Conservation (phyloP, 441 rosid genomes). For the Codiaeum variegatum region DNA sequence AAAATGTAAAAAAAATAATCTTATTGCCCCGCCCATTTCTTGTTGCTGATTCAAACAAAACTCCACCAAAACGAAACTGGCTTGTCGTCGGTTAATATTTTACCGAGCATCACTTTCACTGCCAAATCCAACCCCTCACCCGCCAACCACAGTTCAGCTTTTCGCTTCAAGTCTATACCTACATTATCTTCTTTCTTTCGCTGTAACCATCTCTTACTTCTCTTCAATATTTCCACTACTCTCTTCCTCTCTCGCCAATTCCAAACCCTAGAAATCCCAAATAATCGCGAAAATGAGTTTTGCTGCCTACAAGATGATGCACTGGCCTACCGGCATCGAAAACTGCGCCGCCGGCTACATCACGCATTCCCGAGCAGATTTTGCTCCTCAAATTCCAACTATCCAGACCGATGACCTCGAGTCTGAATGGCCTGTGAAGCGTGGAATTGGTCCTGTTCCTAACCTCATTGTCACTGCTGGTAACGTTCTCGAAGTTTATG, state of each 20-base stretch:
- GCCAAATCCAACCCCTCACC: not conserved
- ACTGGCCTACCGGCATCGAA: slow-evolving; percentile 89
- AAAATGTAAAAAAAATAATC: no score
- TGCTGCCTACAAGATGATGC: slow-evolving; percentile 97
- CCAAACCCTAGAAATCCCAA: slow-evolving; percentile 30
- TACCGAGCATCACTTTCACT: no score
- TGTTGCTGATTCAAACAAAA: no score
- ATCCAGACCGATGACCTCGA: slow-evolving; percentile 64
- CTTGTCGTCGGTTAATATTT: no score
- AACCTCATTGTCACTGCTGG: slow-evolving; percentile 74
- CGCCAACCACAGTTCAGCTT: not conserved
- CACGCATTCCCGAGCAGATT: slow-evolving; percentile 70
- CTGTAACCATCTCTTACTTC: not conserved
- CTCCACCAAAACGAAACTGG: no score
- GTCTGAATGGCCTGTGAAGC: slow-evolving; percentile 54
- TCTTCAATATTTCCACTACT: not conserved
- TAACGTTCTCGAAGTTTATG: slow-evolving; percentile 78
- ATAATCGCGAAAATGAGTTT: slow-evolving; percentile 55
- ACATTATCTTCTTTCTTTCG: not conserved
- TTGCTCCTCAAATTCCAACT: slow-evolving; percentile 48
- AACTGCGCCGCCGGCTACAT: slow-evolving; percentile 83
- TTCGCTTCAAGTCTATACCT: not conserved
- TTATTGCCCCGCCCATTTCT: no score
- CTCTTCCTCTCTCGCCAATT: slow-evolving; percentile 10
- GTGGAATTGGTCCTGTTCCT: slow-evolving; percentile 68